Conservation (phyloP, 176 grass and related monocot genomes). For the Olyra latifolia region DNA sequence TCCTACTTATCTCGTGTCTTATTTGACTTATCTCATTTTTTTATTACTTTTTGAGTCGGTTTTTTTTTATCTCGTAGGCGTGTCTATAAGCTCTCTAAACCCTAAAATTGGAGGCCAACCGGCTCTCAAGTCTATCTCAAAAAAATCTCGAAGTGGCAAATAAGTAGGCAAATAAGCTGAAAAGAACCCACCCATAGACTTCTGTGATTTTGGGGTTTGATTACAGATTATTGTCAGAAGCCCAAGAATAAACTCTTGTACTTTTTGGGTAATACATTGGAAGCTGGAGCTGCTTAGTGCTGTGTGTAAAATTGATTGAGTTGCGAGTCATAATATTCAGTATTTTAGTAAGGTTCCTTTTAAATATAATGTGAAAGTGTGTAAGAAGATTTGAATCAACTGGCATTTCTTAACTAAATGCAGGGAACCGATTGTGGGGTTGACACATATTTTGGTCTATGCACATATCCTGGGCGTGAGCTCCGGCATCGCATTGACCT, state of each 20-base stretch:
- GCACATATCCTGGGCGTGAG: conserved; percentile 84
- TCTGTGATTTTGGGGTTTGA: not conserved
- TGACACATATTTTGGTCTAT: conserved; percentile 98
- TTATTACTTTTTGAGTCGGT: no score
- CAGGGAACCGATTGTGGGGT: conserved; percentile 86
- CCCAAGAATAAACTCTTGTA: not conserved
- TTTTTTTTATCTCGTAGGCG: no score
- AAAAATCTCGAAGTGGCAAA: no score
- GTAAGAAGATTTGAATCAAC: not conserved
- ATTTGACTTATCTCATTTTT: no score
- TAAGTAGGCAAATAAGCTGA: no score
- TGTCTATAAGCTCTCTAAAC: no score
- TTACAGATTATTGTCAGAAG: not conserved
- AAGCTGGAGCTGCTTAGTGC: not conserved
- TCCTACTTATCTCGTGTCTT: no score
- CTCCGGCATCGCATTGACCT: conserved; percentile 77
- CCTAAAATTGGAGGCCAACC: no score
- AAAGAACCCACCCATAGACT: no score
- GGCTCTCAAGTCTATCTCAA: no score
- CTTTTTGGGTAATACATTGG: not conserved
- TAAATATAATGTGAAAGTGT: not conserved
- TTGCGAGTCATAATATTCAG: not conserved
- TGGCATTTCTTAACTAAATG: conserved; percentile 18
- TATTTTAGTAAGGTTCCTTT: not conserved
- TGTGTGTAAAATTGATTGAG: not conserved